phyloP scores from a whole-genome alignment of 2,329 filamentous ascomycete species.

The Sporothrix variecibatus region DNA sequence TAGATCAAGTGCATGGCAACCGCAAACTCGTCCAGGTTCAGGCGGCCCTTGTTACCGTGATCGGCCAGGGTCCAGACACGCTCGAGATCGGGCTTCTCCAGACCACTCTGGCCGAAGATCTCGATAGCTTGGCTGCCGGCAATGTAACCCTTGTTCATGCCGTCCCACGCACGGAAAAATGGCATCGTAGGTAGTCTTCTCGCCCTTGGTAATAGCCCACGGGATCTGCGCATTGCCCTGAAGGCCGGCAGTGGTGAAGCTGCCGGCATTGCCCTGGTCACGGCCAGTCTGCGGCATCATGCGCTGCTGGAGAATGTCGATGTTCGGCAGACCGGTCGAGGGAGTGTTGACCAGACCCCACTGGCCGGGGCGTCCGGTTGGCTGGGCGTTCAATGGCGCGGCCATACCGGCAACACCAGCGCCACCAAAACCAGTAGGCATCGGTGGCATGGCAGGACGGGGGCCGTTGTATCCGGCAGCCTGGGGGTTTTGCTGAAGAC shows the following conservation, averaged over 20 bases:
- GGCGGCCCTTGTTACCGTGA: conserved; percentile 86
- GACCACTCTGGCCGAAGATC: conserved; percentile 92
- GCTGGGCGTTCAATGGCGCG: conserved; percentile 80
- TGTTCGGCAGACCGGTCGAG: conserved; percentile 84
- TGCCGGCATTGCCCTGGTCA: conserved; percentile 60
- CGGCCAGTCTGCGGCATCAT: conserved; percentile 98
- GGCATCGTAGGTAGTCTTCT: conserved; percentile 94
- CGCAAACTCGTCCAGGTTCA: conserved; percentile 96
- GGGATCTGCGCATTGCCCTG: conserved; percentile 94
- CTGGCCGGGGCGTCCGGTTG: conserved; percentile 88
- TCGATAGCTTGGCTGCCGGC: conserved; percentile 91
- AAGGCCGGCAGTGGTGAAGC: conserved; percentile 81
- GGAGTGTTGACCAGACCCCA: conserved; percentile 99
- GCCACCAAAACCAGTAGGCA: conserved; percentile 61
- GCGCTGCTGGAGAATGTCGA: conserved; percentile 85
- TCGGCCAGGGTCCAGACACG: conserved; percentile 94
- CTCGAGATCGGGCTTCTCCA: conserved; percentile 88
- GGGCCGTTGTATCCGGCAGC: conserved; percentile 79
- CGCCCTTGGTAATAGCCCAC: conserved; percentile 98
- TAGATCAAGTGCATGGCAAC: conserved; percentile 99
- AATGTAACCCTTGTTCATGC: conserved; percentile 88
- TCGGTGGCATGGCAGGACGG: conserved; percentile 82
- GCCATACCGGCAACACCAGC: conserved; percentile 64
- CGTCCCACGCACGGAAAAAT: conserved; percentile 98
- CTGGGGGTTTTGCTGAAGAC: conserved; percentile 64